Evolutionary conservation across 306 rosid species (phyloP).

Genomic region (Elaeagnus macrophylla): DNA sequence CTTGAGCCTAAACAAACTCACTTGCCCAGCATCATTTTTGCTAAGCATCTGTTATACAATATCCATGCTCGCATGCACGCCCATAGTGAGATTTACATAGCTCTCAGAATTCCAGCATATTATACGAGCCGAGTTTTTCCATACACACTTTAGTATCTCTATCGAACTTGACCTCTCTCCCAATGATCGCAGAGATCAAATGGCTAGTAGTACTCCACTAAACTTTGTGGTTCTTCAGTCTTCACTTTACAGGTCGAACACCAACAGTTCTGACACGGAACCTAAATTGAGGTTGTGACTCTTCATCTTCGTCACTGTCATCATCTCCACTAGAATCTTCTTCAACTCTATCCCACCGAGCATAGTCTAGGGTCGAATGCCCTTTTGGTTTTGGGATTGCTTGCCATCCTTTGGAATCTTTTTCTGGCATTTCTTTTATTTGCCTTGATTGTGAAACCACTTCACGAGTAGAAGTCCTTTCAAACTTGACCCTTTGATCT

Average conservation of each 20-base stretch:
- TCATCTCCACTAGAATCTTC: constrained; percentile 78
- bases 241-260: constrained; percentile 68
- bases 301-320: constrained; percentile 46
- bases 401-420: constrained; percentile 68
- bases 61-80: too few species aligned
- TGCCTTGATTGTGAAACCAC: constrained; percentile 24
- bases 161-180: neutral
- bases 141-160: neutral
- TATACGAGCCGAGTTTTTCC: too few species aligned
- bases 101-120: too few species aligned
- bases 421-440: constrained; percentile 26
- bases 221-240: neutral
- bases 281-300: constrained; percentile 59
- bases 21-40: too few species aligned
- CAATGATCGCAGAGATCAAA: neutral
- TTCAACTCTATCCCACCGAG: constrained; percentile 85
- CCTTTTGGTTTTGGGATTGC: constrained; percentile 95
- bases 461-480: constrained; percentile 23
- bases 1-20: too few species aligned
- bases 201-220: constrained; percentile 2
- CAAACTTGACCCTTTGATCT: constrained; percentile 28
- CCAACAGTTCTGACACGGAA: constrained; percentile 76
- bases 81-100: too few species aligned
- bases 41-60: too few species aligned
- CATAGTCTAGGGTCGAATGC: constrained; percentile 79